Evolutionary conservation across 768 basidiomycete species (phyloP).

Genomic region (Russula lepida): DNA sequence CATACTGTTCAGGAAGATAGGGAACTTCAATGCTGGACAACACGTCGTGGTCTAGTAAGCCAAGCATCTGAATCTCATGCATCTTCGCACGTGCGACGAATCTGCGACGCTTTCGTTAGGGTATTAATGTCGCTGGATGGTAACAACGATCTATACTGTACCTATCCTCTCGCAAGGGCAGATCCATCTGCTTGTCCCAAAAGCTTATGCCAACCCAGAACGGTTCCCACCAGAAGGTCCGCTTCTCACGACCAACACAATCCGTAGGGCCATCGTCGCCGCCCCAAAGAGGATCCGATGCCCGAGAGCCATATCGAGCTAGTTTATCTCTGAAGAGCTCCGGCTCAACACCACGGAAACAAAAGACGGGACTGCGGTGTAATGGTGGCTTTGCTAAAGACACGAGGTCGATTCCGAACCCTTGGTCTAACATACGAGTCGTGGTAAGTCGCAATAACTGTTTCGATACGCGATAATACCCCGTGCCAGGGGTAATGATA

Average conservation of each 20-base stretch:
- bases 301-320: slow-evolving; percentile 38
- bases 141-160: slow-evolving; percentile 36
- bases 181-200: slow-evolving; percentile 83
- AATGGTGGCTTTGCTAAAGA: slow-evolving; percentile 85
- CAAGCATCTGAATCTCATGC: slow-evolving; percentile 95
- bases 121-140: background rate
- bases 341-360: slow-evolving; percentile 66
- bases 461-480: slow-evolving; percentile 89
- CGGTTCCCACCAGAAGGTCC: slow-evolving; percentile 83
- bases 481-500: slow-evolving; percentile 88
- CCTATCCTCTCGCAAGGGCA: slow-evolving; percentile 76
- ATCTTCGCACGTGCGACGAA: slow-evolving; percentile 94
- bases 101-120: slow-evolving; percentile 33
- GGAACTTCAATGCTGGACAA: slow-evolving; percentile 85
- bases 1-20: slow-evolving; percentile 44
- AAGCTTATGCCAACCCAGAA: slow-evolving; percentile 78
- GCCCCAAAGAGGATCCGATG: slow-evolving; percentile 69
- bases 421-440: slow-evolving; percentile 88
- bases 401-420: slow-evolving; percentile 82
- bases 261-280: slow-evolving; percentile 44
- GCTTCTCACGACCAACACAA: slow-evolving; percentile 33
- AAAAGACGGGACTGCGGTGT: slow-evolving; percentile 89
- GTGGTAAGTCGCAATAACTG: slow-evolving; percentile 85
- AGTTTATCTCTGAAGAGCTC: slow-evolving; percentile 39
- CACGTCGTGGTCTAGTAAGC: slow-evolving; percentile 84